Evolutionary conservation across 2,329 filamentous ascomycete genomes (phyloP).

Genomic region (Fusarium mexicanum): DNA sequence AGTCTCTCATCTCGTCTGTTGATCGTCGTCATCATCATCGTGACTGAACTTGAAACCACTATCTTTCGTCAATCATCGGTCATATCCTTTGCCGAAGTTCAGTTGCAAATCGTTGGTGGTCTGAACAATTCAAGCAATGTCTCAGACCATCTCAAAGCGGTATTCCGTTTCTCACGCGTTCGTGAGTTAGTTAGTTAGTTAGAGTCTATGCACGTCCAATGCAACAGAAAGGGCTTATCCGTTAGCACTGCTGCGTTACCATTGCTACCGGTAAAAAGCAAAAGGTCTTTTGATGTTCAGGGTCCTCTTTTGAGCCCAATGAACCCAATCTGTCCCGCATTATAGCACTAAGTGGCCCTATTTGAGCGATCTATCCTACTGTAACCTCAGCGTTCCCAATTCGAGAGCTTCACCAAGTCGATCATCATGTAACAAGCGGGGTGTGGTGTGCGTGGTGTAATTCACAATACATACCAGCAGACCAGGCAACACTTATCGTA

Average conservation of each 20-base stretch:
- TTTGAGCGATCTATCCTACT: slow-evolving; percentile 14
- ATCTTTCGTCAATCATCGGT: slow-evolving; percentile 2
- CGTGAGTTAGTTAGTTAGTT: neutral
- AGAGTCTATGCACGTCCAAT: neutral
- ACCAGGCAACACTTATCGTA: slow-evolving; percentile 11
- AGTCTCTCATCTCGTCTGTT: slow-evolving; percentile 16
- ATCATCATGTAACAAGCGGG: slow-evolving; percentile 39
- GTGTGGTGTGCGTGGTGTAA: neutral
- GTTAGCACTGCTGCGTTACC: neutral
- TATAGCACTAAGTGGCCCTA: slow-evolving; percentile 8
- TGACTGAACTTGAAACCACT: slow-evolving; percentile 7
- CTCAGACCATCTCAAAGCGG: neutral
- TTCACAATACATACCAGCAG: neutral
- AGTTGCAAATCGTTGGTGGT: neutral
- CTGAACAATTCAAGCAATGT: neutral
- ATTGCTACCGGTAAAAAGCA: slow-evolving; percentile 16
- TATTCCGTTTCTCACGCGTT: neutral
- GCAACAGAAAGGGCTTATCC: neutral
- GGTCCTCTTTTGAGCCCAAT: slow-evolving; percentile 16
- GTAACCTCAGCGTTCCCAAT: slow-evolving; percentile 23
- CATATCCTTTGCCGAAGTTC: slow-evolving; percentile 15
- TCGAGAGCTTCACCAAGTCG: slow-evolving; percentile 30
- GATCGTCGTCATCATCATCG: neutral
- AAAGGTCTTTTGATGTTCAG: slow-evolving; percentile 11
- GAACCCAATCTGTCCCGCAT: slow-evolving; percentile 12